Percentiles rank a stretch among this genome's conserved stretches.
These are phyloP conservation scores for Graphium sp. DNA, from an alignment of 2,329 filamentous ascomycete genomes.

Conservation along the genomic window DNA sequence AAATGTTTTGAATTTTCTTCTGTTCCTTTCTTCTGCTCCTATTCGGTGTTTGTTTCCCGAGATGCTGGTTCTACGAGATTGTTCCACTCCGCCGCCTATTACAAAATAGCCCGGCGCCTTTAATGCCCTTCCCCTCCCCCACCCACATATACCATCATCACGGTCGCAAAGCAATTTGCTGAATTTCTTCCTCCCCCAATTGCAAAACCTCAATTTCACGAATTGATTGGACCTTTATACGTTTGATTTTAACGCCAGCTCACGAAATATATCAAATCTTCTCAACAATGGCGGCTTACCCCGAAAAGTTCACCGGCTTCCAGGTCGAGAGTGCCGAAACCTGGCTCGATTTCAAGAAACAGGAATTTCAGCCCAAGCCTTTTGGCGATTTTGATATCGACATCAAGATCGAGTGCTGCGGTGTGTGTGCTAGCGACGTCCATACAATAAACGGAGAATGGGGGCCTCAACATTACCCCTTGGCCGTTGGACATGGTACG, in stretches of 20 bases:
- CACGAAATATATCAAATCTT: too few relatives aligned
- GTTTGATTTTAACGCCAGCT: too few relatives aligned
- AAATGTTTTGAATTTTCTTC: too few relatives aligned
- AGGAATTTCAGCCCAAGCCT: constrained; percentile 69
- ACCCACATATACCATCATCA: too few relatives aligned
- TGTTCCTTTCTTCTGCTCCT: too few relatives aligned
- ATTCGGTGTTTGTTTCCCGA: too few relatives aligned
- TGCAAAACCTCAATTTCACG: not conserved
- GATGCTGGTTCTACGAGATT: too few relatives aligned
- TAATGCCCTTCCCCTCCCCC: too few relatives aligned
- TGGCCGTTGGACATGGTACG: constrained; percentile 42
- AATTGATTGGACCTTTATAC: too few relatives aligned
- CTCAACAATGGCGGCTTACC: constrained; percentile 29
- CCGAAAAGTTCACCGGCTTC: constrained; percentile 44
- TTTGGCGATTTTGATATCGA: constrained; percentile 69
- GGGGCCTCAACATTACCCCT: constrained; percentile 37
- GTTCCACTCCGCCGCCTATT: constrained; percentile 1
- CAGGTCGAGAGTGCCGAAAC: constrained; percentile 34
- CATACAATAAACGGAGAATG: constrained; percentile 50
- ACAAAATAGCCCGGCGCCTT: not conserved
- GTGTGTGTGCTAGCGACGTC: constrained; percentile 51
- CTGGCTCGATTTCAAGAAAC: constrained; percentile 48
- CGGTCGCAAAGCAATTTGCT: too few relatives aligned
- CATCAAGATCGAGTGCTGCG: constrained; percentile 64
- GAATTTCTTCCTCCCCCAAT: constrained; percentile 1